Percentiles rank a stretch among this genome's conserved stretches.
Evolutionary conservation across 768 basidiomycete genomes (phyloP).

Genomic region (Pisolithus albus): DNA sequence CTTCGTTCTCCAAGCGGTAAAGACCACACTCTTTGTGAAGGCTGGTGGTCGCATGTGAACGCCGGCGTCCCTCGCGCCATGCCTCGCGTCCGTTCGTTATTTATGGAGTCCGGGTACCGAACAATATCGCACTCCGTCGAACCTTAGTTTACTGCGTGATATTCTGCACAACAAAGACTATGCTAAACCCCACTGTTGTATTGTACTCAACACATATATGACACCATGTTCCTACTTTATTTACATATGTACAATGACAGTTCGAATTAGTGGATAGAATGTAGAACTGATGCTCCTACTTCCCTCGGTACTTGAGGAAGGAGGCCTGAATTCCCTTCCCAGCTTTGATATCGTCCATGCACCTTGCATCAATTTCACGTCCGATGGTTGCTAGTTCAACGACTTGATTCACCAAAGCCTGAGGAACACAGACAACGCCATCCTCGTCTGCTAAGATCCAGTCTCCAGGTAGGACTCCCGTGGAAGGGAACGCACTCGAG

Average conservation of each 20-base stretch:
- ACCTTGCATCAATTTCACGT: constrained; percentile 59
- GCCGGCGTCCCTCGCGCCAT: neutral
- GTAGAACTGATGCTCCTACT: constrained; percentile 14
- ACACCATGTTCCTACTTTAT: neutral
- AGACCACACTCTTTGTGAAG: constrained; percentile 42
- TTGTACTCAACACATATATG: neutral
- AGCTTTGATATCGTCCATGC: constrained; percentile 66
- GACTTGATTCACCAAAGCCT: constrained; percentile 45
- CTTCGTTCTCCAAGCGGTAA: constrained; percentile 44
- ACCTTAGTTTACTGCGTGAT: neutral
- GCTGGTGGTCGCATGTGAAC: constrained; percentile 30
- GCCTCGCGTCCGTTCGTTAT: no score
- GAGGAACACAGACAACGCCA: constrained; percentile 80
- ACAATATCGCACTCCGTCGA: no score
- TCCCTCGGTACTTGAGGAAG: constrained; percentile 72
- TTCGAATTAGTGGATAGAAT: neutral
- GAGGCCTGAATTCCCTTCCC: constrained; percentile 71
- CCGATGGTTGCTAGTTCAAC: constrained; percentile 51
- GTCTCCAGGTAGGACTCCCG: constrained; percentile 66
- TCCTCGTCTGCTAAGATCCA: constrained; percentile 84
- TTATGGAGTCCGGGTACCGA: no score
- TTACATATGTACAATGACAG: neutral
- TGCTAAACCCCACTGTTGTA: neutral
- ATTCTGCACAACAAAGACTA: neutral
- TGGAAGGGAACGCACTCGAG: constrained; percentile 41